Base-by-base conservation (phyloP, 2,329 filamentous ascomycete species). In the Ophiostoma sp. region DNA sequence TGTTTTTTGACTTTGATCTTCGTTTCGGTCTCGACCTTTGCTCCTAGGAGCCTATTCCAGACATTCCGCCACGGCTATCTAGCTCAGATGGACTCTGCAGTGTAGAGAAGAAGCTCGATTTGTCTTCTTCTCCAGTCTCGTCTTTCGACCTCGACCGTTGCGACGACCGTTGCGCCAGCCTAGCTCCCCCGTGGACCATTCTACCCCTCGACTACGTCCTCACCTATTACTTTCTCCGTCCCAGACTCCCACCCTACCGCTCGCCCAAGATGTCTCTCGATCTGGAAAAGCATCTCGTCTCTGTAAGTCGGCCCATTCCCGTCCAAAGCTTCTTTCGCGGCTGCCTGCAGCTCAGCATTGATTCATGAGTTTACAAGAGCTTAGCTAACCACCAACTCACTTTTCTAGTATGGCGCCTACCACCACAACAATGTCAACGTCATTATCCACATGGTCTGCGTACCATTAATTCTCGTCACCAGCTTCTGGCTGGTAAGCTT, bases 341-440 rank as follows among this genome's bases (percentile, higher is more conserved):
- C n/a, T 66, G n/a, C 36, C 36, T 66, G 6, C 12, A 66, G 17
- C 72, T 73, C 69, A 17, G 15, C 45, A 36, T 59, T 22, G 64
- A 48, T 66, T 19, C 55, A 59, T 8, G 7, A 8, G 33, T 36
- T 36, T 8, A 4, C 33, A 36, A 36, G 17, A 17, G 39, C 52
- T n/a, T 31, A 17, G 19, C 55, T 66, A 31, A 70, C 59, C n/a
- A 70, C 33, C 70, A 39, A 22, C 25, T n/a, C 12, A 25, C 33
- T 19, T 15, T n/a, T 52, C 59, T 77, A 96, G 93, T 96, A 96
- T 85, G 93, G 93, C 81, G 88, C 92, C 74, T 95, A 96, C 80
- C 93, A 96, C 82, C 90, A 93, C 80, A 91, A 95, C 82, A 83
- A 88, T 64, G 88, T 92, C 82, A 96, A 96, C 81, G 84, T 95